A percentile compares a stretch with the other conserved stretches of the same genome.
Evolutionary conservation across 352 stramenopile genomes (phyloP).

Genomic region (Phytopythium boreale): DNA sequence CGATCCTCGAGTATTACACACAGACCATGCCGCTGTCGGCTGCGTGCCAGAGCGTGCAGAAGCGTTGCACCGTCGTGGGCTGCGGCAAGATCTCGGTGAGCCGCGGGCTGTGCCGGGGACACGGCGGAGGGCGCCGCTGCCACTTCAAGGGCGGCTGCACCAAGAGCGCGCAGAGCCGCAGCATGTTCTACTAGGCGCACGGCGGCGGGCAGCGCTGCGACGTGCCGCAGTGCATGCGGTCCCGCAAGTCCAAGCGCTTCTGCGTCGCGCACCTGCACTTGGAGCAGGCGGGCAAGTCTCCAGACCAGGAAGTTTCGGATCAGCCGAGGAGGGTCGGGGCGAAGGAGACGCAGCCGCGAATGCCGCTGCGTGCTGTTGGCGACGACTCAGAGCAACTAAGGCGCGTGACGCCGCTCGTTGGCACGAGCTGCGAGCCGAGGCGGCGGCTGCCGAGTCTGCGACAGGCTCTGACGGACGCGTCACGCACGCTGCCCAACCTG

Average conservation of each 20-base stretch:
- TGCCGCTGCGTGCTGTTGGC: neutral
- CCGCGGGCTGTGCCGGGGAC: slow-evolving; percentile 57
- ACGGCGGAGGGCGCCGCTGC: slow-evolving; percentile 66
- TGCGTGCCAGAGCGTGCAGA: slow-evolving; percentile 56
- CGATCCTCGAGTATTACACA: slow-evolving; percentile 41
- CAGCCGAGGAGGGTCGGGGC: neutral
- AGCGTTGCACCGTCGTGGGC: slow-evolving; percentile 48
- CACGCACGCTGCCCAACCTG: slow-evolving; percentile 38
- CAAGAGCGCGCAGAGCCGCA: slow-evolving; percentile 68
- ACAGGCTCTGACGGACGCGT: slow-evolving; percentile 43
- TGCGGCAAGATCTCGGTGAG: slow-evolving; percentile 73
- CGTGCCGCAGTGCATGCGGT: slow-evolving; percentile 56
- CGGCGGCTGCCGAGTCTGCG: slow-evolving; percentile 42
- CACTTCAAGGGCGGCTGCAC: slow-evolving; percentile 45
- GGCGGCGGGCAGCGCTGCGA: slow-evolving; percentile 70
- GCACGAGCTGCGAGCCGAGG: neutral
- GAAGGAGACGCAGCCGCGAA: neutral
- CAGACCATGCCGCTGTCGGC: slow-evolving; percentile 36
- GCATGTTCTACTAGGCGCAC: slow-evolving; percentile 68
- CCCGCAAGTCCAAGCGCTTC: slow-evolving; percentile 61
- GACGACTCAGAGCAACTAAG: neutral
- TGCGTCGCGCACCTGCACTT: slow-evolving; percentile 56
- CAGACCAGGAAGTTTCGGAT: neutral
- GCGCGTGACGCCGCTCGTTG: neutral
- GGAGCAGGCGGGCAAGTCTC: slow-evolving; percentile 9